Base-by-base conservation (phyloP, 257 asterid genomes). In the Plectranthus barbatus region DNA sequence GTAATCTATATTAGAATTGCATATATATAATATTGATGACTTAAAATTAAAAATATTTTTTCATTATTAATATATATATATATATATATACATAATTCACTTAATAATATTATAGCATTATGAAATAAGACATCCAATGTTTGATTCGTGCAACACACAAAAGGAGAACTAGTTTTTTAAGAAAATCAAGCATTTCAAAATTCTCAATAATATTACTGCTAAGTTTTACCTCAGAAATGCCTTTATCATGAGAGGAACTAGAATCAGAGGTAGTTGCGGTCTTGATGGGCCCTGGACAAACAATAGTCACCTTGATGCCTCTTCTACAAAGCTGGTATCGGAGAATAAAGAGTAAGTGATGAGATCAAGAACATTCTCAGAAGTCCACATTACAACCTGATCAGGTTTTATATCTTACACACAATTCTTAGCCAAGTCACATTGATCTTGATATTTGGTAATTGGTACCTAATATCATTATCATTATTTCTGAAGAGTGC, bases 221-320 rank as follows among this genome's bases (percentile, higher is more conserved):
- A 57, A 54, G 52, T 40, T 59, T 81, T 70, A 84, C 98, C 95
- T 92, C 97, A 19, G 88, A 48, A 67, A 88, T 62, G 70, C 81
- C 77, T 78, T 77, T 72, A 54, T 57, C 76, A 31, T 70, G 74
- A 13, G 80, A 63, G 68, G 73, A 62, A 71, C 85, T 79, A 62
- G 79, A 69, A 77, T 67, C 88, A 33, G 90, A 77, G 76, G 75
- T 79, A 49, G 80, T 54, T 26, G 84, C 37, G 39, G 98, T 81
- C 71, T 72, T 77, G 72, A 92, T 79, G 36, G 99, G 99, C 60
- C 99, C 97, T 3, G 99, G 99, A 76, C 95, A 86, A 66, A 92
- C 88, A 72, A 89, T 77, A 55, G 99, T 92, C 50, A 92, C 97
- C 86, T 83, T 83, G 84, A 92, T 86, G 65, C 99, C 99, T 74